phyloP scores from a whole-genome alignment of 176 grass and related monocot genomes.

The Pontederia paniculata region DNA sequence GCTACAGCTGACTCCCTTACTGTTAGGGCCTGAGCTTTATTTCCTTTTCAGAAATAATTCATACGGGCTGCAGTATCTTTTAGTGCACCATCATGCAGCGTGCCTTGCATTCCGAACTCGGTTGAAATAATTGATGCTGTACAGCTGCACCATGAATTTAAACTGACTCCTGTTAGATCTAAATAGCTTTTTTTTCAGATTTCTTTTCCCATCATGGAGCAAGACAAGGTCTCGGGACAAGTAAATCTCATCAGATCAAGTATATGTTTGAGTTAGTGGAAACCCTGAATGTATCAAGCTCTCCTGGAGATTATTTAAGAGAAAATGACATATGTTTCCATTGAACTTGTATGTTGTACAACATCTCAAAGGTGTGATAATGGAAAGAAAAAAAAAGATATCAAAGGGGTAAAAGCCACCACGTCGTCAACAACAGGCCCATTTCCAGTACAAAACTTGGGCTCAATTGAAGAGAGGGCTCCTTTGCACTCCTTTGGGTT shows the following conservation, averaged over 20 bases:
- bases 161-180: constrained; percentile 1
- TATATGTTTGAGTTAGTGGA: too few species aligned
- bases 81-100: constrained; percentile 8
- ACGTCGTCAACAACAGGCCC: too few species aligned
- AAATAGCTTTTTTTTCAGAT: neutral
- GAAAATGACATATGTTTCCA: too few species aligned
- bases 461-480: too few species aligned
- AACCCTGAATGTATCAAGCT: too few species aligned
- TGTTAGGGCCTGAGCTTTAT: constrained; percentile 2
- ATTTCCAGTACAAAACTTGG: too few species aligned
- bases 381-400: too few species aligned
- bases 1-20: constrained; percentile 1
- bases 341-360: too few species aligned
- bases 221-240: neutral
- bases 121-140: constrained; percentile 8
- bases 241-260: neutral
- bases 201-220: neutral
- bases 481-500: too few species aligned
- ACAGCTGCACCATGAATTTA: constrained; percentile 11
- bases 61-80: neutral
- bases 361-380: too few species aligned
- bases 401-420: too few species aligned
- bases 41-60: constrained; percentile 17
- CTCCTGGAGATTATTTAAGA: too few species aligned
- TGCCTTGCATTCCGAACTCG: neutral